These are phyloP conservation scores for Ashbya aceris DNA, from an alignment of 1,139 yeast species.

Conservation along the genomic window DNA sequence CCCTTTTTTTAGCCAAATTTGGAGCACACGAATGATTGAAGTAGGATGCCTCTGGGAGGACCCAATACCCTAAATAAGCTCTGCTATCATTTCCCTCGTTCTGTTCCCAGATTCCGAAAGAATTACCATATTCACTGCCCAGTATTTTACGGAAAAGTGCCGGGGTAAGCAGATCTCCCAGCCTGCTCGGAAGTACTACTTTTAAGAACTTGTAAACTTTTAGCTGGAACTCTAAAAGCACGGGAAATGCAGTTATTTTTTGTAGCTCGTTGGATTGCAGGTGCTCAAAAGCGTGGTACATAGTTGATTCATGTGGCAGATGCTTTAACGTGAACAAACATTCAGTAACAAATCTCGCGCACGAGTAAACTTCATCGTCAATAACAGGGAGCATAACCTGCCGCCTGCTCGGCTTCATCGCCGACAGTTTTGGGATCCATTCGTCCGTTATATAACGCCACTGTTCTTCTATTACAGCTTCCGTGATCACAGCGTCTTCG, in stretches of 20 bases:
- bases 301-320: slow-evolving; percentile 7
- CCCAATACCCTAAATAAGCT: slow-evolving; percentile 60
- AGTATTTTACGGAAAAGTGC: slow-evolving; percentile 39
- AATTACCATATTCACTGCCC: slow-evolving; percentile 62
- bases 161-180: slow-evolving; percentile 36
- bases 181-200: slow-evolving; percentile 33
- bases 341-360: slow-evolving; percentile 32
- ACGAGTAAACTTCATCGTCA: slow-evolving; percentile 35
- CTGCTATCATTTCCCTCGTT: slow-evolving; percentile 36
- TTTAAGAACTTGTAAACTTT: slow-evolving; percentile 44
- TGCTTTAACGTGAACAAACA: slow-evolving; percentile 18
- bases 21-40: slow-evolving; percentile 63
- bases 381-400: slow-evolving; percentile 19
- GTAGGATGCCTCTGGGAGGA: slow-evolving; percentile 59
- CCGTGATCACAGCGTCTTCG: slow-evolving; percentile 7
- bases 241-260: slow-evolving; percentile 43
- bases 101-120: slow-evolving; percentile 65
- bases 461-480: slow-evolving; percentile 14
- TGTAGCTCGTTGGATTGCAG: slow-evolving; percentile 50
- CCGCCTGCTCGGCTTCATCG: slow-evolving; percentile 14
- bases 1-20: slow-evolving; percentile 35
- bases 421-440: slow-evolving; percentile 34
- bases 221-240: slow-evolving; percentile 42
- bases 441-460: slow-evolving; percentile 22
- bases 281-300: slow-evolving; percentile 29